These are phyloP conservation scores for Monosporascus sp. DNA, from an alignment of 2,329 filamentous ascomycete genomes.

Conservation along the genomic window DNA sequence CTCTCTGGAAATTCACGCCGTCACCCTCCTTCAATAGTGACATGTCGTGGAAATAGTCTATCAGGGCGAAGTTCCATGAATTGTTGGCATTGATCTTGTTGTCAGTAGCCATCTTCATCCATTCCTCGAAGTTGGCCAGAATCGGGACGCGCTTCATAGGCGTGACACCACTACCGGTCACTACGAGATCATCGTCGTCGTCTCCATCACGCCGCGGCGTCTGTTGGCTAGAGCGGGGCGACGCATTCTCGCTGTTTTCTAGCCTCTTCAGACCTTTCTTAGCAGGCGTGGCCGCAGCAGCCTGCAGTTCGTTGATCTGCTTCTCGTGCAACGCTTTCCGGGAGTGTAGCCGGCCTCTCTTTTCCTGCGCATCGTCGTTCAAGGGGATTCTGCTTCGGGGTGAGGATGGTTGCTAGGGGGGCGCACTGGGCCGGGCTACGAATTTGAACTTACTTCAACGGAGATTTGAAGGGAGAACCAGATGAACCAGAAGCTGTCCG, in stretches of 20 bases:
- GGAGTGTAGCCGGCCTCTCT: conserved; percentile 79
- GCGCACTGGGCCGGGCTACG: neutral
- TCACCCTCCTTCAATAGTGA: conserved; percentile 93
- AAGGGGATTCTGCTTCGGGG: conserved; percentile 67
- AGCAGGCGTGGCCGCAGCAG: conserved; percentile 62
- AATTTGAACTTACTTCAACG: conserved; percentile 44
- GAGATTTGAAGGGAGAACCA: conserved; percentile 51
- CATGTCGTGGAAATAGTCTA: conserved; percentile 99
- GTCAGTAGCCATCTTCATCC: conserved; percentile 99
- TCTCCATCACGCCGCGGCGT: conserved; percentile 42
- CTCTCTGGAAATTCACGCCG: conserved; percentile 97
- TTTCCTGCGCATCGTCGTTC: conserved; percentile 92
- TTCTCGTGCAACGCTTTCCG: conserved; percentile 84
- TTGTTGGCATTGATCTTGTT: conserved; percentile 98
- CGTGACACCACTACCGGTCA: conserved; percentile 72
- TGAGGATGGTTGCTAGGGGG: conserved; percentile 10
- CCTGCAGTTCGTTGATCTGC: conserved; percentile 88
- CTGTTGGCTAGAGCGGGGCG: conserved; percentile 50
- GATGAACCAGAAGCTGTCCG: conserved; percentile 42
- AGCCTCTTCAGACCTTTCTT: conserved; percentile 58
- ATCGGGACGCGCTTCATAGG: conserved; percentile 96
- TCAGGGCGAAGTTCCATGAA: conserved; percentile 99
- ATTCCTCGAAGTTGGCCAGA: conserved; percentile 97
- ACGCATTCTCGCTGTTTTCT: conserved; percentile 52
- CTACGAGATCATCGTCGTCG: conserved; percentile 55